Conservation (phyloP, 805 yeast genomes). For the Saturnispora halmiae region DNA sequence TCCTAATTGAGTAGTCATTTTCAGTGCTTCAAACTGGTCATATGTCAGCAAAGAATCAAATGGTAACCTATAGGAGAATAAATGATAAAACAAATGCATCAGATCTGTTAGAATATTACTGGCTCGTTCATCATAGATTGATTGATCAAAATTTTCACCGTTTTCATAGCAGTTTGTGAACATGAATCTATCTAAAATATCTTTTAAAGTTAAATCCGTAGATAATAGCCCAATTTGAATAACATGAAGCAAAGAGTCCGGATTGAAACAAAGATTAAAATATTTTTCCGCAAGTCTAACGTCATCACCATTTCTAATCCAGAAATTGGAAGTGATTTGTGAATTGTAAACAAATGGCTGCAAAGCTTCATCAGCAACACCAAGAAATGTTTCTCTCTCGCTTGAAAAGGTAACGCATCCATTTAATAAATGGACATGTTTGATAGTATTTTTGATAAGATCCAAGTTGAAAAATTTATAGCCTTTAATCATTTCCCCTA, state of each 20-base stretch:
- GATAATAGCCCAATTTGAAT: slow-evolving; percentile 35
- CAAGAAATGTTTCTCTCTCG: slow-evolving; percentile 17
- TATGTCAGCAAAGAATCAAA: slow-evolving; percentile 19
- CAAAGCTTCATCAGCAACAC: slow-evolving; percentile 47
- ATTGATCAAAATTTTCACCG: slow-evolving; percentile 21
- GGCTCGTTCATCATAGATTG: slow-evolving; percentile 42
- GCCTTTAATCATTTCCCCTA: slow-evolving; percentile 37
- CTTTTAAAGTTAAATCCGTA: slow-evolving; percentile 29
- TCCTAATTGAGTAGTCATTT: slow-evolving; percentile 34
- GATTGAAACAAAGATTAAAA: slow-evolving; percentile 17
- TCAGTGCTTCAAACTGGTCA: slow-evolving; percentile 14
- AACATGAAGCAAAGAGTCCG: slow-evolving; percentile 37
- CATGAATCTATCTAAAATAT: slow-evolving; percentile 50
- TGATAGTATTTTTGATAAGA: slow-evolving; percentile 14
- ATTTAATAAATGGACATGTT: slow-evolving; percentile 8
- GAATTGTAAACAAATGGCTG: slow-evolving; percentile 52
- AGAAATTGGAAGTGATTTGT: slow-evolving; percentile 55
- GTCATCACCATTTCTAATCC: slow-evolving; percentile 64
- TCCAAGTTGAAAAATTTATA: slow-evolving; percentile 24
- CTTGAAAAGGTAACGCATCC: slow-evolving; percentile 11
- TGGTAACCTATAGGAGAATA: slow-evolving; percentile 29
- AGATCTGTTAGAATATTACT: slow-evolving; percentile 36
- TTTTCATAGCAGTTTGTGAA: slow-evolving; percentile 25
- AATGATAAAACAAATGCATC: slow-evolving; percentile 35
- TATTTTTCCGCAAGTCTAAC: slow-evolving; percentile 19